These are phyloP conservation scores for Haplosporangium gracile DNA, from an alignment of 192 early-diverging fungal species.

Conservation along the genomic window DNA sequence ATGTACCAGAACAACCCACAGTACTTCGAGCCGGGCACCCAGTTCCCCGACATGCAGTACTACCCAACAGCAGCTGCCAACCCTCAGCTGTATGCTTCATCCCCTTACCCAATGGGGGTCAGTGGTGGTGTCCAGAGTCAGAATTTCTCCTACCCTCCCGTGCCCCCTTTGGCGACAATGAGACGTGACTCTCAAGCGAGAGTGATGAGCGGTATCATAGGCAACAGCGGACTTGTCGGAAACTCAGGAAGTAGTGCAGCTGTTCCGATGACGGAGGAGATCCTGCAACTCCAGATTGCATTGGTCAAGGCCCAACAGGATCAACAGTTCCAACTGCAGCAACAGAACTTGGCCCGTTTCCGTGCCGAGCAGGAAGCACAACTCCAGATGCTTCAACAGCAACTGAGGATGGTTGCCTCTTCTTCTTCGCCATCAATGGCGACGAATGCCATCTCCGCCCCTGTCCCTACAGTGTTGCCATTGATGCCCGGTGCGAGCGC, in stretches of 20 bases:
- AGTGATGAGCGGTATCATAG: neutral
- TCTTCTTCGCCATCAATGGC: neutral
- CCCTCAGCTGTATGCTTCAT: neutral
- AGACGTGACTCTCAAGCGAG: neutral
- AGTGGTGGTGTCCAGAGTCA: neutral
- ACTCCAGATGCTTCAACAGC: neutral
- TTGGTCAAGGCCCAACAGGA: neutral
- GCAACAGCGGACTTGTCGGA: neutral
- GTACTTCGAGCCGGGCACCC: neutral
- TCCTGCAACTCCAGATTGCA: neutral
- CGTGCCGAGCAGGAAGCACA: neutral
- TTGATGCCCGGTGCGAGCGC: neutral
- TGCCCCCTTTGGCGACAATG: neutral
- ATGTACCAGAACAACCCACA: constrained; percentile 3
- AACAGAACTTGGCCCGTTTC: neutral
- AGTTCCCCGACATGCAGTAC: neutral
- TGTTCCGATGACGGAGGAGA: neutral
- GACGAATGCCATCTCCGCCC: neutral
- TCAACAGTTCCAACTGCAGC: neutral
- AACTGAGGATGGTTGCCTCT: neutral
- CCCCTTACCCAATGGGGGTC: neutral
- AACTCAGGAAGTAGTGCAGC: neutral
- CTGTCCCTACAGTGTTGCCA: neutral
- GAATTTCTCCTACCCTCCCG: neutral
- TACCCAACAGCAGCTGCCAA: neutral